Base-by-base conservation (phyloP, 176 grass and related monocot genomes). In the Olyra latifolia region DNA sequence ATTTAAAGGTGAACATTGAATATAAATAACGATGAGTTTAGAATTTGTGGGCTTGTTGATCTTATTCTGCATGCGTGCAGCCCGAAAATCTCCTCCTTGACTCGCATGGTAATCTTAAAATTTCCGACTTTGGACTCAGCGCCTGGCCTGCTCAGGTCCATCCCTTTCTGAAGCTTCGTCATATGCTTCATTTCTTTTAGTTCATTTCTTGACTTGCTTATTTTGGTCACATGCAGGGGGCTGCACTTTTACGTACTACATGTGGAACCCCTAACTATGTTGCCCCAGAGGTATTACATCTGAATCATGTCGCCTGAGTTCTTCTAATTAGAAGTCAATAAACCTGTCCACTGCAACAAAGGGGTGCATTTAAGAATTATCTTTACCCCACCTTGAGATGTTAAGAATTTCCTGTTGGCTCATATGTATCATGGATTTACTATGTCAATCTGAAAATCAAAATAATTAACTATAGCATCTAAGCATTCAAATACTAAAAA, bases 211-310 rank as follows among this genome's bases (percentile, higher is more conserved):
- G 46, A 64, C 5, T 58, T 86, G 20, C 45, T 80, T 79, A 54
- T 7, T 89, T 83, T 72, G 50, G 15, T 79, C 70, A 50, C 19
- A 49, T 95, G 55, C 76, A 98, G 96, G 92, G 90, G 81, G 82
- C 77, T 64, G 70, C 70, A 43, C 74, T 98, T 80, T 65, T 98
- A 64, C 90, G 66, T 53, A 95, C 96, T 59, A 98, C 96, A 39
- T 98, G 96, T 93, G 96, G 96, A 81, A 98, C 96, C 20, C 96
- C 96, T 10, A 98, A 98, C 77, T 98, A 98, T 98, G 96, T 98
- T 69, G 96, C 96, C 87, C 92, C 96, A 49, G 96, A 98, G 92
- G 96, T 98, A 85, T 29, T 57, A 52, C 66, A 71, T 65, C 63
- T 85, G 56, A 81, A 80, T 81, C 23, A 79, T 73, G 55, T 42